Conservation (phyloP, 257 asterid species). For the Capsicum chinense region DNA sequence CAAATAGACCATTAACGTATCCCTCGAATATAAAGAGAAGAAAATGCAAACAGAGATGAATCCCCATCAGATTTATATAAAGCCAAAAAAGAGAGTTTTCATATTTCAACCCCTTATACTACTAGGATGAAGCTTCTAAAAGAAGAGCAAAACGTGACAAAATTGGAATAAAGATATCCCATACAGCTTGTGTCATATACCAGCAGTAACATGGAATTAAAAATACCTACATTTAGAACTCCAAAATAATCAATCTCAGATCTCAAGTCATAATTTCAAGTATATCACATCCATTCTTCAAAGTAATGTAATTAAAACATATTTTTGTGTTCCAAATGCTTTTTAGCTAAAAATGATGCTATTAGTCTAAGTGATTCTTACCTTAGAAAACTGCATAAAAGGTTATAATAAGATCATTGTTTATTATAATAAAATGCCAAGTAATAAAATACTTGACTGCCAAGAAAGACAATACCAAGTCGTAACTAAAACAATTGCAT, state of each 20-base stretch:
- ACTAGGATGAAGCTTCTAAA: not conserved
- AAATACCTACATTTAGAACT: not conserved
- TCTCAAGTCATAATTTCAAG: not conserved
- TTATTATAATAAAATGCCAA: not conserved
- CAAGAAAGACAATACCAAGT: not conserved
- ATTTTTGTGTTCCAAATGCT: not conserved
- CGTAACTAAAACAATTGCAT: not conserved
- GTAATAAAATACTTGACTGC: not conserved
- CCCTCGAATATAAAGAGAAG: not conserved
- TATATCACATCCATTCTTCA: not conserved
- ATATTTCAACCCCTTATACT: not conserved
- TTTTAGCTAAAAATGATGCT: not conserved
- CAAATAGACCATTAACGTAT: not conserved
- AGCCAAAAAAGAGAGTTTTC: not conserved
- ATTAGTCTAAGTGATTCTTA: not conserved
- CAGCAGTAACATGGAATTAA: not conserved
- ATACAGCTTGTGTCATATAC: not conserved
- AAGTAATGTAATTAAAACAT: not conserved
- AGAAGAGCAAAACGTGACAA: not conserved
- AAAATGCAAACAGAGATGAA: not conserved
- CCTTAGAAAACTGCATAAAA: not conserved
- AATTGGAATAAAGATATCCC: not conserved
- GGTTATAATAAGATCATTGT: not conserved
- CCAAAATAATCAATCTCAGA: constrained; percentile 17
- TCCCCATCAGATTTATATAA: not conserved